Evolutionary conservation across 805 yeast species (phyloP).

Genomic region (Pichia pseudocactophila): DNA sequence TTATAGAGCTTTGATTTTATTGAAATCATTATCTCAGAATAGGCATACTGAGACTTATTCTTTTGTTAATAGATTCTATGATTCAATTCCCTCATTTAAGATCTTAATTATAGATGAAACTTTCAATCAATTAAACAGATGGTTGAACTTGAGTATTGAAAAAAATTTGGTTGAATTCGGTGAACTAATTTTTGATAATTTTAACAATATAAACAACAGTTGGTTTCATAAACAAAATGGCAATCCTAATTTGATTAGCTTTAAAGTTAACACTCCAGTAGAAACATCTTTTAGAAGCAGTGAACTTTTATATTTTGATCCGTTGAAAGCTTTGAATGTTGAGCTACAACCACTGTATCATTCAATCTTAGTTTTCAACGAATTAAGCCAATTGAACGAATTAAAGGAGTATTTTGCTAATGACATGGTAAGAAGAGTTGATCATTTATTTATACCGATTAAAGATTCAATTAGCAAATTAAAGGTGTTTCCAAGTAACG

Average conservation of each 20-base stretch:
- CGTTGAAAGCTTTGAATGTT: constrained; percentile 42
- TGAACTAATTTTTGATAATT: constrained; percentile 42
- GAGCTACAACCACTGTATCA: constrained; percentile 73
- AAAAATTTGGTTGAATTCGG: constrained; percentile 55
- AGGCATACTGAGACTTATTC: constrained; percentile 60
- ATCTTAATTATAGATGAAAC: constrained; percentile 68
- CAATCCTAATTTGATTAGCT: constrained; percentile 39
- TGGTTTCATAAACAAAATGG: constrained; percentile 46
- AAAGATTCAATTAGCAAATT: constrained; percentile 31
- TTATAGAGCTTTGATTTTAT: constrained; percentile 76
- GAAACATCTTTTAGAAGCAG: constrained; percentile 65
- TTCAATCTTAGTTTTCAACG: constrained; percentile 70
- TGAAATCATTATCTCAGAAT: constrained; percentile 63
- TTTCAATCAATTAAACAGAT: constrained; percentile 52
- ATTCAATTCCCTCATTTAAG: constrained; percentile 69
- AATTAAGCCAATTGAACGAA: constrained; percentile 55
- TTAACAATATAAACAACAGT: constrained; percentile 44
- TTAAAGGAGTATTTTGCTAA: constrained; percentile 56
- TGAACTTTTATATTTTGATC: constrained; percentile 32
- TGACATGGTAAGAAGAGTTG: constrained; percentile 65
- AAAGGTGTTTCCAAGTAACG: constrained; percentile 28
- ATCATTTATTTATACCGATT: constrained; percentile 56
- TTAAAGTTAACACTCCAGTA: constrained; percentile 77
- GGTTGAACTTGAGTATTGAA: constrained; percentile 55
- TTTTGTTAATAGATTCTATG: constrained; percentile 63